Base-by-base conservation (phyloP, 2,329 filamentous ascomycete species). In the Lasiodiplodia hormozganensis region DNA sequence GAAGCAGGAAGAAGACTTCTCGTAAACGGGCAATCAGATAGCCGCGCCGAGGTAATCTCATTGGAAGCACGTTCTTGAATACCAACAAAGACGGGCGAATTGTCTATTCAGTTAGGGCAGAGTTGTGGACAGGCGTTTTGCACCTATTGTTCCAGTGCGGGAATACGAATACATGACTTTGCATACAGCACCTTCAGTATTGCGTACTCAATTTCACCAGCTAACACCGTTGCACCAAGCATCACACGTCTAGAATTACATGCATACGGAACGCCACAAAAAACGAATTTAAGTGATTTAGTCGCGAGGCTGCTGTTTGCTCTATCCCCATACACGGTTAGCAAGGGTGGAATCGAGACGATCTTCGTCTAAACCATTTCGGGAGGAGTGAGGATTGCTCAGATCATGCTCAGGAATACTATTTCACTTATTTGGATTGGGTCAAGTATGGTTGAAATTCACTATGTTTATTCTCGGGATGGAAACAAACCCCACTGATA, bases 1-100 rank as follows among this genome's bases (percentile, higher is more conserved):
- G 82, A 86, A 89, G 76, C 84, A 85, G 71, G 88, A 84, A 51
- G 89, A 91, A 72, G 89, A 92, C 75, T 92, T 91, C 75, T 90
- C 89, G 70, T 92, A 81, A 77, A 52, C 14, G 25, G 16, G 14
- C 2, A 40, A 11, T 16, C 25, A 47, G n/a, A 47, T 21, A 11
- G 23, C 14, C 16, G 8, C 53, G 23, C 11, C 16, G 18, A 52
- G 18, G 40, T 23, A 14, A 21, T 36, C 23, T 25, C 38, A 25
- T 23, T n/a, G 40, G 21, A 23, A 38, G 60, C 47, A 52, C 60
- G 47, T 38, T 25, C 52, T 64, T 47, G 60, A 64, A 64, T 64
- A 64, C 60, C 60, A 36, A 43, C 60, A 25, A 53, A 52, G 60
- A 64, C 4, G 12, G 54, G 60, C 43, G 10, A 52, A 47, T 64